These are phyloP conservation scores for Caryopteris hybrid DNA, from an alignment of 305 asterid genomes.

Conservation along the genomic window DNA sequence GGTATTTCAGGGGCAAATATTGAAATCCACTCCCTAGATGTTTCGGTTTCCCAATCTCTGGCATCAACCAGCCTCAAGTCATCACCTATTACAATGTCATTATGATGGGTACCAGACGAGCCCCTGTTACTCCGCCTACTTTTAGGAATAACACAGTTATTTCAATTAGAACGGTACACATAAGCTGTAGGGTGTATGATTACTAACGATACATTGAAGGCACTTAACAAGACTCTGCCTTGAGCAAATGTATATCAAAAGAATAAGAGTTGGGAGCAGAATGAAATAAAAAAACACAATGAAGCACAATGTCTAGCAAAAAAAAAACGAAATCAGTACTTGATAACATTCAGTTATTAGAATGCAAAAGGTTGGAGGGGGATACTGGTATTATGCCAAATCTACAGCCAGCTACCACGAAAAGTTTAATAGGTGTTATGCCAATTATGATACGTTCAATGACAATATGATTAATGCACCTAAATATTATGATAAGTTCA, in stretches of 20 bases:
- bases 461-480: not conserved
- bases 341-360: not conserved
- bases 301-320: too few relatives aligned
- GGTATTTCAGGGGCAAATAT: slow-evolving; percentile 26
- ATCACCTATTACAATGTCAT: slow-evolving; percentile 28
- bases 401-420: not conserved
- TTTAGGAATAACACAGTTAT: not conserved
- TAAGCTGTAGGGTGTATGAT: not conserved
- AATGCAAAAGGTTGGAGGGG: too few relatives aligned
- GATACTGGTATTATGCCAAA: too few relatives aligned
- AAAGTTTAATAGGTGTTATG: not conserved
- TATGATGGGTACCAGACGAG: slow-evolving; percentile 31
- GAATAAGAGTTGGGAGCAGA: not conserved
- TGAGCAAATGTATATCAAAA: not conserved
- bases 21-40: slow-evolving; percentile 40
- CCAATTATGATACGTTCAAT: slow-evolving; percentile 3
- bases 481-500: not conserved
- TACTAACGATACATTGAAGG: not conserved
- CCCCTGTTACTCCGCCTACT: slow-evolving; percentile 36
- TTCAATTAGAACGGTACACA: not conserved
- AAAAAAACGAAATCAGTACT: not conserved
- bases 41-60: slow-evolving; percentile 61
- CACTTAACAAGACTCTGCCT: not conserved
- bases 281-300: too few relatives aligned
- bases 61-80: slow-evolving; percentile 49